These are phyloP conservation scores for Hypoxylon sp. DNA, from an alignment of 2,329 filamentous ascomycete genomes.

Conservation along the genomic window DNA sequence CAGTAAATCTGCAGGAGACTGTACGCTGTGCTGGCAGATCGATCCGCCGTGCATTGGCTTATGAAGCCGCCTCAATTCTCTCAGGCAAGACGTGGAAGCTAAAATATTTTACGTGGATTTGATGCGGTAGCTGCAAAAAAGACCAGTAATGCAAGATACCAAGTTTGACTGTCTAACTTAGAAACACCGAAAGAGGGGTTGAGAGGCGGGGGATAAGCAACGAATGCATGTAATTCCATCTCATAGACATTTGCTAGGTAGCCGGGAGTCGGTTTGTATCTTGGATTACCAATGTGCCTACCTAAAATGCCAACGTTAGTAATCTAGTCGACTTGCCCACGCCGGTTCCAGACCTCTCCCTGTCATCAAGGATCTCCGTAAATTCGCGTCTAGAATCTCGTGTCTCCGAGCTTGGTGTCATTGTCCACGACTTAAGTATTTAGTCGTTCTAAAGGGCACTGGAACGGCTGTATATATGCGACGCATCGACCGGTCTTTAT, in stretches of 20 bases:
- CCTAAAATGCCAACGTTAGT: constrained; percentile 41
- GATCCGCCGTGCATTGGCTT: constrained; percentile 47
- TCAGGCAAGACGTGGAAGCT: constrained; percentile 26
- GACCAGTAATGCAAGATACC: constrained; percentile 27
- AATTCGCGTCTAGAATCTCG: constrained; percentile 38
- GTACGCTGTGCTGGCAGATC: constrained; percentile 52
- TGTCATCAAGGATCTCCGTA: constrained; percentile 30
- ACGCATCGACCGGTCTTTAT: constrained; percentile 7
- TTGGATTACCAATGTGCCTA: constrained; percentile 39
- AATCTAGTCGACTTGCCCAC: constrained; percentile 31
- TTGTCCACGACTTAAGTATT: constrained; percentile 14
- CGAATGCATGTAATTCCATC: constrained; percentile 10
- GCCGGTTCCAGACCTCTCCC: constrained; percentile 43
- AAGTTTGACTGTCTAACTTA: constrained; percentile 19
- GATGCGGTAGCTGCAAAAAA: constrained; percentile 28
- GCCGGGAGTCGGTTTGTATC: constrained; percentile 11
- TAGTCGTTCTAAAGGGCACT: not conserved
- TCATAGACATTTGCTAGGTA: constrained; percentile 15
- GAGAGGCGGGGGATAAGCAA: constrained; percentile 25
- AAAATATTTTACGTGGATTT: constrained; percentile 9
- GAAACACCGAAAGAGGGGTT: constrained; percentile 37
- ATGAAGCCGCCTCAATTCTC: constrained; percentile 43
- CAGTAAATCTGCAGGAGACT: constrained; percentile 50
- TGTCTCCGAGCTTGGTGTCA: constrained; percentile 24
- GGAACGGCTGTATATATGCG: constrained; percentile 6